Base-by-base conservation (phyloP, 2,329 filamentous ascomycete genomes). In the Trichophyton mentagrophytes region DNA sequence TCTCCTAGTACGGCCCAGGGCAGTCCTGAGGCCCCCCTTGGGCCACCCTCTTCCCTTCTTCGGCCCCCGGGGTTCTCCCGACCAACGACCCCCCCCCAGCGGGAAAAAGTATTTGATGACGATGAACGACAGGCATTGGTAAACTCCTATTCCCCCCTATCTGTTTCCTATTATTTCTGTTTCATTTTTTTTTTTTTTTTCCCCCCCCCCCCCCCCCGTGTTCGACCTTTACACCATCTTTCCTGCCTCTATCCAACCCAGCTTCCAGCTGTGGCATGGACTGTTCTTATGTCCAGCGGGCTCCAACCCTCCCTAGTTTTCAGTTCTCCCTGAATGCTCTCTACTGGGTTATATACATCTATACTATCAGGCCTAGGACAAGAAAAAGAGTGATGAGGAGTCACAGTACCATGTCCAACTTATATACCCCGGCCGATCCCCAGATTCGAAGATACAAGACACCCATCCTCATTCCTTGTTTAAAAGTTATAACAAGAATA, bases 81-180 rank as follows among this genome's bases (percentile, higher is more conserved):
- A n/a, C n/a, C n/a, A n/a, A n/a, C n/a, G n/a, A n/a, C n/a, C n/a
- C n/a, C n/a, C n/a, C n/a, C n/a, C n/a, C n/a, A n/a, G n/a, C n/a
- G n/a, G n/a, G n/a, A n/a, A n/a, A n/a, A n/a, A n/a, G n/a, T n/a
- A n/a, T n/a, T n/a, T n/a, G 77, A 80, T 65, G 70, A 72, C 67
- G 78, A 79, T 69, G 77, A 80, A 71, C 73, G 74, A 68, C 71
- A 76, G 62, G 78, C 75, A 65, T 69, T 80, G 71, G 77, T 79
- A 67, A 72, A 76, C 70, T 53, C 63, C 42, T 33, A 55, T 27
- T 33, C 55, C 49, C 40, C 46, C 30, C 59, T 57, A 60, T 57
- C 53, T 49, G 20, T 62, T 20, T 62, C 59, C 11, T 22, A 61
- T 47, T 49, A 59, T 57, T n/a, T 51, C 55, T n/a, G 60, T 56